Evolutionary conservation across 768 basidiomycete species (phyloP).

Genomic region (Termitomyces sp.): DNA sequence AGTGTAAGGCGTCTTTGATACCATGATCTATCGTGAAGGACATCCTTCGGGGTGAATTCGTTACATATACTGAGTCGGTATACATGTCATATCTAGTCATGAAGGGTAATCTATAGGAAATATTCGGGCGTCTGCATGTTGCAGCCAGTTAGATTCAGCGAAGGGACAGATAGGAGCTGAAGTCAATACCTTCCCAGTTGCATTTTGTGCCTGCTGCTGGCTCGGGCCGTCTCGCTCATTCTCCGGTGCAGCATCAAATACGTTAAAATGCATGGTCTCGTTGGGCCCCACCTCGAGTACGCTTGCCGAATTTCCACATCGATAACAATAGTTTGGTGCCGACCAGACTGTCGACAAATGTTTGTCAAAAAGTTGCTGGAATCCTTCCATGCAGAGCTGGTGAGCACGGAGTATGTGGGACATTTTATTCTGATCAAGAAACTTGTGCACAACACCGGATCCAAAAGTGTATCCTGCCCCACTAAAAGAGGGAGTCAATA

Average conservation of each 20-base stretch:
- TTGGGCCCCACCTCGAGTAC: constrained; percentile 95
- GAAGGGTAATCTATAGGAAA: constrained; percentile 47
- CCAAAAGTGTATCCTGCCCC: constrained; percentile 99
- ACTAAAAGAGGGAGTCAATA: constrained; percentile 41
- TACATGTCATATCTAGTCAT: constrained; percentile 17
- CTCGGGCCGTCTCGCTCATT: constrained; percentile 91
- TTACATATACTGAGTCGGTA: constrained; percentile 14
- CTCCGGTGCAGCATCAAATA: constrained; percentile 98
- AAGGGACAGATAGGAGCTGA: constrained; percentile 13
- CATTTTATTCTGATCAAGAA: constrained; percentile 94
- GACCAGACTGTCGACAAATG: constrained; percentile 98
- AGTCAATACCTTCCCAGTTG: constrained; percentile 60
- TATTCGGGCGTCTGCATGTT: constrained; percentile 71
- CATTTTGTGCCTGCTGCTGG: constrained; percentile 73
- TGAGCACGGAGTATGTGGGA: constrained; percentile 97
- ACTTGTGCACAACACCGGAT: constrained; percentile 96
- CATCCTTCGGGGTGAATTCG: constrained; percentile 8
- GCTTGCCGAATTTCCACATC: constrained; percentile 96
- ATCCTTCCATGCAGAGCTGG: constrained; percentile 99
- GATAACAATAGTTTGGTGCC: constrained; percentile 98
- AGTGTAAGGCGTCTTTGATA: not conserved
- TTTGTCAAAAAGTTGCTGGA: constrained; percentile 94
- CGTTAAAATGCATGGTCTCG: constrained; percentile 89
- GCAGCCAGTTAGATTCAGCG: constrained; percentile 10
- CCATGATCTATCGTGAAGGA: constrained; percentile 2